phyloP scores from a whole-genome alignment of 306 rosid genomes.

The Cucumis hystrix region DNA sequence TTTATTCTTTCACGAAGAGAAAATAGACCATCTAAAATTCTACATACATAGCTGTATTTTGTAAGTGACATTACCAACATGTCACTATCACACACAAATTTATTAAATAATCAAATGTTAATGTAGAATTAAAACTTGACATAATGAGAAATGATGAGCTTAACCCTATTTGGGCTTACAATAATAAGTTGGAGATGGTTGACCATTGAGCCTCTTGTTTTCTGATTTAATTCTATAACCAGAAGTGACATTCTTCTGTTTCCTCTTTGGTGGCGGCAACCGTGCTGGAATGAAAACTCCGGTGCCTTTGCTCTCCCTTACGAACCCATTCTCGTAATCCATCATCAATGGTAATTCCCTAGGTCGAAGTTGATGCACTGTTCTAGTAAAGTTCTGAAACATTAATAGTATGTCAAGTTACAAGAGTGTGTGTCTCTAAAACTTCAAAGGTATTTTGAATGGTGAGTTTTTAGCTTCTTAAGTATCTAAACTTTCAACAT shows the following conservation, averaged over 20 bases:
- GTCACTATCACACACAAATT: background rate
- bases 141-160: background rate
- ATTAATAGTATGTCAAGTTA: background rate
- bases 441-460: background rate
- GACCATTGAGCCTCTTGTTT: background rate
- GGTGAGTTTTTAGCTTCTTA: background rate
- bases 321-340: background rate
- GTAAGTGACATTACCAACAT: background rate
- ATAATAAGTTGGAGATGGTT: background rate
- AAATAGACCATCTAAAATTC: background rate
- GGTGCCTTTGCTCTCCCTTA: constrained; percentile 1
- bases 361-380: background rate
- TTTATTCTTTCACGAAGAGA: background rate
- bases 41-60: background rate
- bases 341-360: background rate
- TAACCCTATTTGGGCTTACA: background rate
- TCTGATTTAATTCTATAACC: background rate
- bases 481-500: too few species aligned
- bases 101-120: background rate
- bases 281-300: background rate
- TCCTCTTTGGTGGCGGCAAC: background rate
- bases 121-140: background rate
- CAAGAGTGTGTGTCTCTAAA: too few species aligned
- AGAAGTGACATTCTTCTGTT: background rate
- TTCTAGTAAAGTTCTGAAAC: background rate